Evolutionary conservation across 768 basidiomycete species (phyloP).

Genomic region (Pulveroboletus sp.): DNA sequence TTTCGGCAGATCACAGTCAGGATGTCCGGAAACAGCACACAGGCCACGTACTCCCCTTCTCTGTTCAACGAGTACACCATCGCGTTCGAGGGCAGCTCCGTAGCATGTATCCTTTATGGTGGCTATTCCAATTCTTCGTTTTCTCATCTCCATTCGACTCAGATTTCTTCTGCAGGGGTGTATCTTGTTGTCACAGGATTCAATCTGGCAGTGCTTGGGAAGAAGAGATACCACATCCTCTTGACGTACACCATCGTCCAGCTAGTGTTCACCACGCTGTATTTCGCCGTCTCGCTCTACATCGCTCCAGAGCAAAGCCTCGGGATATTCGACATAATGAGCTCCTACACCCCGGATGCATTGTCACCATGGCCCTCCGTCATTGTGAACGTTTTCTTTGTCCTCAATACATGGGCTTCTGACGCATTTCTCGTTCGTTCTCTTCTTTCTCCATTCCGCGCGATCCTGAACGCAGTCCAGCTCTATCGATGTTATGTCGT

Average conservation of each 20-base stretch:
- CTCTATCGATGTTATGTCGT: slow-evolving; percentile 25
- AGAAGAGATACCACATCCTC: slow-evolving; percentile 18
- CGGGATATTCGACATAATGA: slow-evolving; percentile 4
- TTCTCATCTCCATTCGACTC: background rate
- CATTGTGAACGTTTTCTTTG: slow-evolving; percentile 7
- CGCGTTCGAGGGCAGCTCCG: slow-evolving; percentile 18
- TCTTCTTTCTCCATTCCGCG: background rate
- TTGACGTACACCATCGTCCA: slow-evolving; percentile 10
- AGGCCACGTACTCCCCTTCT: slow-evolving; percentile 7
- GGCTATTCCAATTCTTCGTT: background rate
- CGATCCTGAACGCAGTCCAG: background rate
- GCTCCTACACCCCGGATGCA: slow-evolving; percentile 4
- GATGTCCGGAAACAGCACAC: slow-evolving; percentile 16
- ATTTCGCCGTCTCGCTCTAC: slow-evolving; percentile 19
- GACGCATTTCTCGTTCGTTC: slow-evolving; percentile 23
- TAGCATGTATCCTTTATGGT: slow-evolving; percentile 21
- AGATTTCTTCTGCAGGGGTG: slow-evolving; percentile 4
- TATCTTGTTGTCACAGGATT: slow-evolving; percentile 11
- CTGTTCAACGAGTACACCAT: slow-evolving; percentile 20
- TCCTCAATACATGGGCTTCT: slow-evolving; percentile 21
- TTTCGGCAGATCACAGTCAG: background rate
- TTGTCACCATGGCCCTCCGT: slow-evolving; percentile 18
- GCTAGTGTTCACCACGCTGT: slow-evolving; percentile 18
- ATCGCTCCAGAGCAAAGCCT: slow-evolving; percentile 14
- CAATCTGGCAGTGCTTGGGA: slow-evolving; percentile 13